These are phyloP conservation scores for Geotrichum siamense DNA, from an alignment of 1,139 yeast genomes.

Conservation along the genomic window DNA sequence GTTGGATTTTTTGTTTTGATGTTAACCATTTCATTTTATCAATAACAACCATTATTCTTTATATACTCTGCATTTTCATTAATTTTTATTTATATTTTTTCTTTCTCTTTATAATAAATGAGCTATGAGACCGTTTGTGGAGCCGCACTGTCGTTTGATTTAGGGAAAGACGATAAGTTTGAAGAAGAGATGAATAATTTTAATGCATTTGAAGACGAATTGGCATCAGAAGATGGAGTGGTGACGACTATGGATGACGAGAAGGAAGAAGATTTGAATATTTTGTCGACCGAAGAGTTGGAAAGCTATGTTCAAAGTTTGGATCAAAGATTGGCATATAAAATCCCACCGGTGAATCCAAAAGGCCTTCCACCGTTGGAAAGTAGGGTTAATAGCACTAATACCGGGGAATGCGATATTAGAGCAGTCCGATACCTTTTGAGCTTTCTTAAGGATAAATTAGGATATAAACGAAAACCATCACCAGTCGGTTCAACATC, in stretches of 20 bases:
- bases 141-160: constrained; percentile 8
- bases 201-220: neutral
- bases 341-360: constrained; percentile 8
- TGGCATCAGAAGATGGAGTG: too few species aligned
- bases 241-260: too few species aligned
- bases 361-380: constrained; percentile 11
- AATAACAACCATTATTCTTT: too few species aligned
- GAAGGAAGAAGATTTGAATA: constrained; percentile 1
- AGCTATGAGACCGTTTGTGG: constrained; percentile 11
- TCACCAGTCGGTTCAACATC: neutral
- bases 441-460: neutral
- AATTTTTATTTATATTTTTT: too few species aligned
- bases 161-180: neutral
- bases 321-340: neutral
- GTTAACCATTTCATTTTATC: too few species aligned
- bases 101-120: too few species aligned
- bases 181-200: neutral
- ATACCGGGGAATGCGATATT: neutral
- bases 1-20: too few species aligned
- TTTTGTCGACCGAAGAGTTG: constrained; percentile 8
- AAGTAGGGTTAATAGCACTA: constrained; percentile 1
- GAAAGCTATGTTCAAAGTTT: constrained; percentile 2
- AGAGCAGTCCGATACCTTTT: constrained; percentile 7
- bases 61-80: too few species aligned
- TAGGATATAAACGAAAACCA: neutral